A percentile compares a stretch with the other conserved stretches of the same genome.
phyloP scores from a whole-genome alignment of 2,329 filamentous ascomycete genomes.

The Cyclaneusma minus region DNA sequence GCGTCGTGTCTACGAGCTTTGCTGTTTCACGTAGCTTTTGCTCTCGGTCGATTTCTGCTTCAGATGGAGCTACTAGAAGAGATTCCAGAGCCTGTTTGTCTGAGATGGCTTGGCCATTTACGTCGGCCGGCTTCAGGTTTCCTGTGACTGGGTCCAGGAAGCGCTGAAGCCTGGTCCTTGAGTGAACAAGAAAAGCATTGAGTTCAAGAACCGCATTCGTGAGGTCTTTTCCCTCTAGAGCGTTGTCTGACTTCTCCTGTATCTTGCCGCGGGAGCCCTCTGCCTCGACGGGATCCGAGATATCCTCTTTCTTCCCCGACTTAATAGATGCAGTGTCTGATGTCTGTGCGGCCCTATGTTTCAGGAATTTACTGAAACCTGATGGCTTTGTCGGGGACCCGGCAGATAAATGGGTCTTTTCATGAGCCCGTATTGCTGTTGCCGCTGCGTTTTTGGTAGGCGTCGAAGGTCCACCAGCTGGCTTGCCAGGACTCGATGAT shows the following conservation, averaged over 20 bases:
- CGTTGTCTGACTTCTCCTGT: constrained; percentile 33
- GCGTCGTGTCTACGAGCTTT: constrained; percentile 76
- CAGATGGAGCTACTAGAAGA: constrained; percentile 29
- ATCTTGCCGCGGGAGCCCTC: constrained; percentile 32
- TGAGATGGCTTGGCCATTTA: constrained; percentile 23
- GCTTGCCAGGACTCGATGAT: constrained; percentile 36
- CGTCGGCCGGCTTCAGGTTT: constrained; percentile 36
- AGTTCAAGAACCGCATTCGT: constrained; percentile 68
- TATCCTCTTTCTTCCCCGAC: constrained; percentile 23
- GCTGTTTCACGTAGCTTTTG: constrained; percentile 62
- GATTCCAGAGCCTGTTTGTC: constrained; percentile 37
- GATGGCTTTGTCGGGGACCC: constrained; percentile 19
- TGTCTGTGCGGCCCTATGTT: constrained; percentile 12
- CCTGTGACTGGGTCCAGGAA: constrained; percentile 47
- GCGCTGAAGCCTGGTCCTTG: constrained; percentile 49
- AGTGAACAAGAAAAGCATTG: constrained; percentile 77
- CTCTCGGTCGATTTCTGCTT: constrained; percentile 42
- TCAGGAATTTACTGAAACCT: constrained; percentile 24
- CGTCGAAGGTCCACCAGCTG: constrained; percentile 16
- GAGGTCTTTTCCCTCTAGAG: constrained; percentile 67
- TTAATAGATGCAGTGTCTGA: constrained; percentile 41
- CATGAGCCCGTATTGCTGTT: constrained; percentile 13
- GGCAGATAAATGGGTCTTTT: too few species aligned
- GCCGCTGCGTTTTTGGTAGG: constrained; percentile 8
- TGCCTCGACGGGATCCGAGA: constrained; percentile 35